Base-by-base conservation (phyloP, 257 asterid genomes). In the Misopates orontium region DNA sequence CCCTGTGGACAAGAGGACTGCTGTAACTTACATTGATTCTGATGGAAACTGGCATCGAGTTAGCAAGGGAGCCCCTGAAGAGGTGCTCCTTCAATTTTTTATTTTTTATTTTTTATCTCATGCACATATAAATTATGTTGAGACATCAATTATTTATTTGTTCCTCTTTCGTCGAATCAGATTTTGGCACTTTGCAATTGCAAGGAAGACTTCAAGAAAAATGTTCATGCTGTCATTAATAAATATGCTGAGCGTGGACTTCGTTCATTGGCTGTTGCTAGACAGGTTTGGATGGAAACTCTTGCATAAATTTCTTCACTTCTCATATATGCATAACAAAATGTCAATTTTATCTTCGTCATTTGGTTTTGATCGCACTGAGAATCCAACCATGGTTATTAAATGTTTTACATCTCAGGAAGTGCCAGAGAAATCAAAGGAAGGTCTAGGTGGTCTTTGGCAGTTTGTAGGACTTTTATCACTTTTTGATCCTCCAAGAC, bases 21-120 rank as follows among this genome's bases (percentile, higher is more conserved):
- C 88, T 58, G 66, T 83, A 71, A 83, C 88, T 56, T 83, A 77
- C 25, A 75, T 75, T 70, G 88, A 83, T 60, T 11, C 39, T 45
- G 73, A 83, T 1, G 85, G 84, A 39, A 77, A 70, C 73, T 83
- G 88, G 88, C 88, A 83, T 58, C 63, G 88, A 52, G 64, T 80
- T 19, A 80, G 88, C 72, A 83, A 83, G 66, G 88, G 88, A 64
- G 88, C 88, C 25, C 88, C 88, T 21, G 88, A 83, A 70, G 84
- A 83, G 84, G 88, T 83, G 51, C 50, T 17, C 19, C n/a, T n/a
- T n/a, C n/a, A n/a, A n/a, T n/a, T n/a, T n/a, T n/a, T n/a, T n/a
- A n/a, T n/a, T n/a, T n/a, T n/a, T n/a, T n/a, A n/a, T n/a, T n/a
- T n/a, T n/a, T n/a, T n/a, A n/a, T n/a, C 39, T 17, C 14, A 59